Evolutionary conservation across 2,329 filamentous ascomycete genomes (phyloP).

Genomic region (Penicillium sp.): DNA sequence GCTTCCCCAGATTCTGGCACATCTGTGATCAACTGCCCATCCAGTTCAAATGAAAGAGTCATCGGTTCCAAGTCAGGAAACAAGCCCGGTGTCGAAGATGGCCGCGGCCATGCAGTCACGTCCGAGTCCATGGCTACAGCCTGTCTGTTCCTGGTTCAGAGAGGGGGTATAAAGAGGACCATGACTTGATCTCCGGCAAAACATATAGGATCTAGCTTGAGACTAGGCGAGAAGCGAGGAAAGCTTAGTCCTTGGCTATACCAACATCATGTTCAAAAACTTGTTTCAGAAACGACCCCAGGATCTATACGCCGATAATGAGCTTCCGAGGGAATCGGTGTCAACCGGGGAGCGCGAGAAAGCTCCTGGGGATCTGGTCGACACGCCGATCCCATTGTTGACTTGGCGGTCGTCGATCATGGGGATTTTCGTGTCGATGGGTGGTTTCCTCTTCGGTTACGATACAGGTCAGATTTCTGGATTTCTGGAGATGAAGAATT

Average conservation of each 20-base stretch:
- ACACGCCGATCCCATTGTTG: conserved; percentile 27
- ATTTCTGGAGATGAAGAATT: conserved; percentile 40
- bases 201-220: too few species aligned
- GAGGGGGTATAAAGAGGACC: conserved; percentile 10
- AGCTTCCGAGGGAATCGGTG: conserved; percentile 13
- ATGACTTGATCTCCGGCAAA: too few species aligned
- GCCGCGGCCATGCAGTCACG: conserved; percentile 1
- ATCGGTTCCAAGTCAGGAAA: conserved; percentile 11
- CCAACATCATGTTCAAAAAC: conserved; percentile 15
- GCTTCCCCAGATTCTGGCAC: conserved; percentile 17
- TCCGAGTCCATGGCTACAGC: neutral
- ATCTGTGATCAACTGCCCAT: conserved; percentile 2
- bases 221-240: too few species aligned
- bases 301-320: conserved; percentile 6
- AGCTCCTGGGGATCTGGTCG: conserved; percentile 13
- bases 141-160: conserved; percentile 3
- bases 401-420: conserved; percentile 33
- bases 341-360: conserved; percentile 20
- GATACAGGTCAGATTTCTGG: conserved; percentile 44
- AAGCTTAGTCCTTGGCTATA: too few species aligned
- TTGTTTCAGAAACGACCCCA: conserved; percentile 14
- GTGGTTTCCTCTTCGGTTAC: conserved; percentile 42
- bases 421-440: conserved; percentile 42
- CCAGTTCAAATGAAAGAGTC: conserved; percentile 17
- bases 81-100: conserved; percentile 1